Evolutionary conservation across 1,139 yeast species (phyloP).

Genomic region (Groenewaldozyma sp.): DNA sequence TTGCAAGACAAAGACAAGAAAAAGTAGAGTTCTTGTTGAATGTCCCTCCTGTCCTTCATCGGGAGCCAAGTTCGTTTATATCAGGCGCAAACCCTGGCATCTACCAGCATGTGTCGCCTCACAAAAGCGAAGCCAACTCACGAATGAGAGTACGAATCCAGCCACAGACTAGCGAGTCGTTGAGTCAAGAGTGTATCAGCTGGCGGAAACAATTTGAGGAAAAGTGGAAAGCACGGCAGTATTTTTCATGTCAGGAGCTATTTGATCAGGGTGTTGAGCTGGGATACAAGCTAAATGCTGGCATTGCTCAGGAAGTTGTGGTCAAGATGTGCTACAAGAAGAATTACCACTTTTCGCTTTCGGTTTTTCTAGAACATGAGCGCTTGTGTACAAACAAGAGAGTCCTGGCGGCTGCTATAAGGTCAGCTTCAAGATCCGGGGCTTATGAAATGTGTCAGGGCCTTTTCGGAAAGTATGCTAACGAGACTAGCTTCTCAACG

Average conservation of each 20-base stretch:
- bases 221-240: neutral
- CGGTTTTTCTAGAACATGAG: constrained; percentile 12
- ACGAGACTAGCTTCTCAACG: constrained; percentile 10
- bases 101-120: no score
- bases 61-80: neutral
- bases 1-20: neutral
- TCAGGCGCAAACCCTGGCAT: no score
- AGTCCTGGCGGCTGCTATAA: constrained; percentile 15
- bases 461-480: constrained; percentile 15
- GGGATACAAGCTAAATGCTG: constrained; percentile 1
- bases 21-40: constrained; percentile 1
- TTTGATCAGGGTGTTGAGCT: constrained; percentile 4
- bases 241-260: neutral
- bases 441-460: constrained; percentile 15
- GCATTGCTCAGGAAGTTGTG: constrained; percentile 3
- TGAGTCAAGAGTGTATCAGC: no score
- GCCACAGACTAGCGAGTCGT: no score
- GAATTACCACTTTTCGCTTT: constrained; percentile 13
- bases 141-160: no score
- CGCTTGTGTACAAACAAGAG: constrained; percentile 6
- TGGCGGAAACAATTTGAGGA: neutral
- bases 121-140: no score
- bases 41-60: neutral
- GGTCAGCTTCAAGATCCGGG: constrained; percentile 14
- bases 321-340: constrained; percentile 7